Percentiles rank a stretch among this genome's conserved stretches.
Evolutionary conservation across 1,284 basidiomycete genomes (phyloP).

Genomic region (Irpex sp.): DNA sequence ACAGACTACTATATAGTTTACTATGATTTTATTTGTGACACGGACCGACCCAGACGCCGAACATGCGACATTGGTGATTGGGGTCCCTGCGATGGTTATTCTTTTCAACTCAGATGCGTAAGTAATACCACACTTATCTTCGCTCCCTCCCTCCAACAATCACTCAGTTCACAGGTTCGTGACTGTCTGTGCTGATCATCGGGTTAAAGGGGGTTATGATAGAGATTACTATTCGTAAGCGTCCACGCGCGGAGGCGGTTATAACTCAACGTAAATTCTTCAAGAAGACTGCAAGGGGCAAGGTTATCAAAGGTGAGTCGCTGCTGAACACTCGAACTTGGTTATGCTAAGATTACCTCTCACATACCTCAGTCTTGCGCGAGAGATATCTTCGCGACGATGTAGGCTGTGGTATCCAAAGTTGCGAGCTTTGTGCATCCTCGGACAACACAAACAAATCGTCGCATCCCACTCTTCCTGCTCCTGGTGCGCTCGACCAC

Average conservation of each 20-base stretch:
- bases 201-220: too few relatives aligned
- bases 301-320: constrained; percentile 81
- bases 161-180: too few relatives aligned
- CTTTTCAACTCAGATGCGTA: too few relatives aligned
- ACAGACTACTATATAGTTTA: too few relatives aligned
- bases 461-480: constrained; percentile 27
- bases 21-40: too few relatives aligned
- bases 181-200: too few relatives aligned
- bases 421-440: constrained; percentile 56
- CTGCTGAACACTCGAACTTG: constrained; percentile 8
- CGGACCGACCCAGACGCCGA: too few relatives aligned
- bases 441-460: constrained; percentile 27
- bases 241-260: constrained; percentile 68
- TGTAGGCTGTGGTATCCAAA: constrained; percentile 82
- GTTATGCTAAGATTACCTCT: not conserved
- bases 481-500: constrained; percentile 42
- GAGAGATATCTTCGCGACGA: constrained; percentile 94
- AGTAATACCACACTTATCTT: too few relatives aligned
- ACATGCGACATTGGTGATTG: too few relatives aligned
- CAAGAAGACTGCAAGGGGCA: constrained; percentile 92
- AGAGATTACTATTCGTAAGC: constrained; percentile 76
- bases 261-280: constrained; percentile 85
- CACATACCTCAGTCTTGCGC: constrained; percentile 76
- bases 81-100: too few relatives aligned
- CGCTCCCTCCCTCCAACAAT: too few relatives aligned